phyloP scores from a whole-genome alignment of 768 basidiomycete species.

The Serendipita sp. region DNA sequence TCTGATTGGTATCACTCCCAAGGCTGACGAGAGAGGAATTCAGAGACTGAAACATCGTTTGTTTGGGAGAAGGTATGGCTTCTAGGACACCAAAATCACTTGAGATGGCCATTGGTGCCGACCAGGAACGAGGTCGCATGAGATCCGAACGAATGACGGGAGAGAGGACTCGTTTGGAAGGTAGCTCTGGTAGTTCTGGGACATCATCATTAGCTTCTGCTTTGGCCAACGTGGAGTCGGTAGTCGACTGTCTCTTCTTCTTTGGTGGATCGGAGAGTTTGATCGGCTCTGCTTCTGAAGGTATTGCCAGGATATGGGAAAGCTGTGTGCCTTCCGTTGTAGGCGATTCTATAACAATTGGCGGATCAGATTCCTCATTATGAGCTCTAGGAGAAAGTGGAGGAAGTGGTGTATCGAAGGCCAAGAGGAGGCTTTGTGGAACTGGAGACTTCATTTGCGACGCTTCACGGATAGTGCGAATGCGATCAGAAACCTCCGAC shows the following conservation, averaged over 20 bases:
- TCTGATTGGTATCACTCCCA: not conserved
- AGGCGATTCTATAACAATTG: not conserved
- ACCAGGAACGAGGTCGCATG: not conserved
- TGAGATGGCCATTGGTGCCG: not conserved
- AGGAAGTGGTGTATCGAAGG: not conserved
- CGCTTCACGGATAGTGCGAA: not conserved
- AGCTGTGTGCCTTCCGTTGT: not conserved
- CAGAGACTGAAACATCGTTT: not conserved
- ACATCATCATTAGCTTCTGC: not conserved
- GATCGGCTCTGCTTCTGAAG: not conserved
- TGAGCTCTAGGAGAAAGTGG: not conserved
- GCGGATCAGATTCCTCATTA: not conserved
- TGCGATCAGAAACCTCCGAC: not conserved
- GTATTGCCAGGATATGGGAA: not conserved
- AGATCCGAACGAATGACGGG: not conserved
- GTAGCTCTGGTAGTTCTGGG: not conserved
- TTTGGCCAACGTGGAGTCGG: not conserved
- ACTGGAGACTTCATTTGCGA: not conserved
- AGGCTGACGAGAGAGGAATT: not conserved
- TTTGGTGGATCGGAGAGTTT: not conserved
- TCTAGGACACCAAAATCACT: not conserved
- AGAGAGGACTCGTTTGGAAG: not conserved
- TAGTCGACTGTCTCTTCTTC: not conserved
- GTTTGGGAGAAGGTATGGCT: not conserved
- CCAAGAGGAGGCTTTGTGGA: conserved; percentile 4